phyloP scores from a whole-genome alignment of 768 basidiomycete genomes.

The Boletus reticulatus region DNA sequence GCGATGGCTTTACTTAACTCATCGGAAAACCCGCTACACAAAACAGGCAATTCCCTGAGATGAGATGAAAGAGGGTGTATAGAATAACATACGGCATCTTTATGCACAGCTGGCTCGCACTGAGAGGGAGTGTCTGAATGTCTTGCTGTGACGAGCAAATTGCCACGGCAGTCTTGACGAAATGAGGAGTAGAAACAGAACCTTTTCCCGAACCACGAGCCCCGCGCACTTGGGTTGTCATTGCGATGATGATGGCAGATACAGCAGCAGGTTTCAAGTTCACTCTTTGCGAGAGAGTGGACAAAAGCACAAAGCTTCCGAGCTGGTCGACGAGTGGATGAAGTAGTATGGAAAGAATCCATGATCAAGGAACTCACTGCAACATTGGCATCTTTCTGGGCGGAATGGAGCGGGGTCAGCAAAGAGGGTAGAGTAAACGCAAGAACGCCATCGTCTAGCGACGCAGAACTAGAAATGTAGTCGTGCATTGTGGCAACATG shows the following conservation, averaged over 20 bases:
- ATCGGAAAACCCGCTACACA: conserved; percentile 43
- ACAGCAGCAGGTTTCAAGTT: conserved; percentile 57
- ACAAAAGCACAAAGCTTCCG: conserved; percentile 70
- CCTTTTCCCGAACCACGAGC: conserved; percentile 16
- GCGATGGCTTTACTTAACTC: conserved; percentile 43
- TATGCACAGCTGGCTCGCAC: conserved; percentile 40
- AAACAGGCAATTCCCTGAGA: not conserved
- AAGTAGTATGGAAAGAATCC: not conserved
- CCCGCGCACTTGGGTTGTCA: conserved; percentile 47
- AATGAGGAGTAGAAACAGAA: conserved; percentile 52
- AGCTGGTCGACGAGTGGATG: conserved; percentile 42
- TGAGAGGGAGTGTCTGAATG: conserved; percentile 44
- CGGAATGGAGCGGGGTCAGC: conserved; percentile 52
- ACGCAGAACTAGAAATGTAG: conserved; percentile 60
- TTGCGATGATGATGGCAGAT: conserved; percentile 52
- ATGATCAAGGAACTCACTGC: conserved; percentile 41
- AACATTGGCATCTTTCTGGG: conserved; percentile 45
- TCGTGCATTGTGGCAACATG: conserved; percentile 78
- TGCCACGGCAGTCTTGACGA: conserved; percentile 62
- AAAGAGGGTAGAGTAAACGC: conserved; percentile 65
- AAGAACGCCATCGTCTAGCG: conserved; percentile 62
- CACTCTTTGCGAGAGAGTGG: conserved; percentile 66
- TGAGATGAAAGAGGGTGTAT: not conserved
- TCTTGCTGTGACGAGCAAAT: conserved; percentile 63
- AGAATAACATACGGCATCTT: conserved; percentile 45